phyloP scores from a whole-genome alignment of 164 flowering plant species.

The Sedum album region DNA sequence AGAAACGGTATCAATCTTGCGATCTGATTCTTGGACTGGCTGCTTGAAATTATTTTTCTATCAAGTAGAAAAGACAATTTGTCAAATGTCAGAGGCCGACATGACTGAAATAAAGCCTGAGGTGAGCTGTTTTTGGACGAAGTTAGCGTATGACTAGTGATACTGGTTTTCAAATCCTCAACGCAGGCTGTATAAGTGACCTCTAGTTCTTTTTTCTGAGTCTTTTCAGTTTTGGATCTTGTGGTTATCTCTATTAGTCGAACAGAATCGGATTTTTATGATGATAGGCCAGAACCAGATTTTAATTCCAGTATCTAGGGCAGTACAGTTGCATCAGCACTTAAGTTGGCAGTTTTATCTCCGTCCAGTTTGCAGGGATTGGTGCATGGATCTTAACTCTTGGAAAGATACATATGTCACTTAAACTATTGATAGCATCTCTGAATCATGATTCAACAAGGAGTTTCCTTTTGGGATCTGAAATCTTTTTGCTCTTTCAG shows the following conservation, averaged over 20 bases:
- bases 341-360: not conserved
- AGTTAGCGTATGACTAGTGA: not conserved
- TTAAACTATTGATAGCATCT: too few relatives aligned
- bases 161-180: not conserved
- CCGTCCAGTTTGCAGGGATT: not conserved
- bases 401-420: not conserved
- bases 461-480: not conserved
- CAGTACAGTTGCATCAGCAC: not conserved
- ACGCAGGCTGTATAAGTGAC: not conserved
- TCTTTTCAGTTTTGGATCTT: not conserved
- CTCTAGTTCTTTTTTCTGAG: not conserved
- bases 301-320: not conserved
- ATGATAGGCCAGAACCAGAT: not conserved
- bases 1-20: not conserved
- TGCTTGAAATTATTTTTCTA: not conserved
- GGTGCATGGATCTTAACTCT: not conserved
- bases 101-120: slow-evolving; percentile 54
- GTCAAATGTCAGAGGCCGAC: slow-evolving; percentile 43
- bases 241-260: not conserved
- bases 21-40: not conserved
- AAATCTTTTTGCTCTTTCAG: not conserved
- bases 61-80: not conserved
- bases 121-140: slow-evolving; percentile 22
- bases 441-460: not conserved
- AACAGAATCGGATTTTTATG: not conserved